Evolutionary conservation across 352 stramenopile genomes (phyloP).

Genomic region (Phytophthora pluvialis): DNA sequence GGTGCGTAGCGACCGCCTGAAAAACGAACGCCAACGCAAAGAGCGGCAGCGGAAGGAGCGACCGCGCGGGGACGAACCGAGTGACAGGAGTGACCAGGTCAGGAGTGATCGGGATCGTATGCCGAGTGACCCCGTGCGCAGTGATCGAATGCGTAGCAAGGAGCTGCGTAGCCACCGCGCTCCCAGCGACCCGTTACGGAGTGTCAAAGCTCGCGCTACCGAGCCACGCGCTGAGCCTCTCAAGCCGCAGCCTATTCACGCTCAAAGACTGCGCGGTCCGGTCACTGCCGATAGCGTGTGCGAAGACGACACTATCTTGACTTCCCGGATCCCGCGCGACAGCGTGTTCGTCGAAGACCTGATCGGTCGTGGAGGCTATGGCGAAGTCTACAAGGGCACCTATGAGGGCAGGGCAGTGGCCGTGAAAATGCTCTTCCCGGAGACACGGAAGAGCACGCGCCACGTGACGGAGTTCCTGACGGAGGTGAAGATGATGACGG

Average conservation of each 20-base stretch:
- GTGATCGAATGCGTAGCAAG: slow-evolving; percentile 17
- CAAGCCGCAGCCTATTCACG: slow-evolving; percentile 21
- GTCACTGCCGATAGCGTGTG: slow-evolving; percentile 47
- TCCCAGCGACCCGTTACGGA: slow-evolving; percentile 26
- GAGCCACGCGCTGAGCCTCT: neutral
- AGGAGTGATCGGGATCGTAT: slow-evolving; percentile 2
- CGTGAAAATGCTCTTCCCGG: slow-evolving; percentile 59
- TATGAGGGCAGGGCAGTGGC: slow-evolving; percentile 47
- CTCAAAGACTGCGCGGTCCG: slow-evolving; percentile 28
- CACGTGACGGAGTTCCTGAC: slow-evolving; percentile 57
- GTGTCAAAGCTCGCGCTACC: slow-evolving; percentile 3
- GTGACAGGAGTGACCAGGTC: slow-evolving; percentile 5
- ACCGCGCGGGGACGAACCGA: slow-evolving; percentile 16
- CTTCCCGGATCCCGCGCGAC: slow-evolving; percentile 50
- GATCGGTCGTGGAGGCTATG: slow-evolving; percentile 58
- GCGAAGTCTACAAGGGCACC: slow-evolving; percentile 56
- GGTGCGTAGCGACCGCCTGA: slow-evolving; percentile 18
- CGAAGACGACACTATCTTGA: slow-evolving; percentile 53
- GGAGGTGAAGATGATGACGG: slow-evolving; percentile 58
- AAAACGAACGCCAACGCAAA: slow-evolving; percentile 21
- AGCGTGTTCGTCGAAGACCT: slow-evolving; percentile 43
- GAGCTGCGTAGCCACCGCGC: slow-evolving; percentile 11
- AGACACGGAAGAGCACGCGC: slow-evolving; percentile 42
- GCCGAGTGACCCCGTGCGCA: slow-evolving; percentile 12
- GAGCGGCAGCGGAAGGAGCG: slow-evolving; percentile 24